phyloP scores from a whole-genome alignment of 1,139 yeast species.

The Pichia sp. region DNA sequence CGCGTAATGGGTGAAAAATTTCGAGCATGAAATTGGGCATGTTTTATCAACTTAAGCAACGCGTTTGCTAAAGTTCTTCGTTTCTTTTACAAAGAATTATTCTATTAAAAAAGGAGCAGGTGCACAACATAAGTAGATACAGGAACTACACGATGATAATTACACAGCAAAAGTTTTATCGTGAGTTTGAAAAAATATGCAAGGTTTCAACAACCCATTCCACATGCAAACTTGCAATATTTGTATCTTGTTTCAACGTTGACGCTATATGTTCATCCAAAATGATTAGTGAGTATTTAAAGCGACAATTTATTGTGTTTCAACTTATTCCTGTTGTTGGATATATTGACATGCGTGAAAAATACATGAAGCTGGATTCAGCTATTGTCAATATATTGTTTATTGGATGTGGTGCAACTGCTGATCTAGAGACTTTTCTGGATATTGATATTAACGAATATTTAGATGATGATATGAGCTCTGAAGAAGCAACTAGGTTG shows the following conservation, averaged over 20 bases:
- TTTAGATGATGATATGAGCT: constrained; percentile 25
- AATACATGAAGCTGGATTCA: constrained; percentile 58
- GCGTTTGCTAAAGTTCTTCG: too few species aligned
- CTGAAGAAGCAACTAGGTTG: constrained; percentile 7
- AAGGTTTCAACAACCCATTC: constrained; percentile 73
- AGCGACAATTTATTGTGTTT: constrained; percentile 78
- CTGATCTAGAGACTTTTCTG: constrained; percentile 75
- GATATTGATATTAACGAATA: constrained; percentile 55
- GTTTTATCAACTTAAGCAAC: too few species aligned
- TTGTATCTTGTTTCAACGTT: constrained; percentile 84
- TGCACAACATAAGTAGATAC: too few species aligned
- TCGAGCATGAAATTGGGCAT: too few species aligned
- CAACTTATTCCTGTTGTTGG: constrained; percentile 95
- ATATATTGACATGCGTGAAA: constrained; percentile 64
- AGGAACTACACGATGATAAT: too few species aligned
- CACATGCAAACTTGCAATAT: constrained; percentile 80
- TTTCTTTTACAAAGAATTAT: too few species aligned
- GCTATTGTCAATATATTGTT: constrained; percentile 75
- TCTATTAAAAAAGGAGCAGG: too few species aligned
- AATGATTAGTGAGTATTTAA: constrained; percentile 62
- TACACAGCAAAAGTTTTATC: constrained; percentile 52
- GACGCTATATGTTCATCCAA: constrained; percentile 91
- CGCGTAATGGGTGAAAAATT: too few species aligned
- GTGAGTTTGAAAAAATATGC: constrained; percentile 54
- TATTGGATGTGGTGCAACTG: constrained; percentile 93